Base-by-base conservation (phyloP, 2,329 filamentous ascomycete species). In the Aspergillus pseudoviridinutans region DNA sequence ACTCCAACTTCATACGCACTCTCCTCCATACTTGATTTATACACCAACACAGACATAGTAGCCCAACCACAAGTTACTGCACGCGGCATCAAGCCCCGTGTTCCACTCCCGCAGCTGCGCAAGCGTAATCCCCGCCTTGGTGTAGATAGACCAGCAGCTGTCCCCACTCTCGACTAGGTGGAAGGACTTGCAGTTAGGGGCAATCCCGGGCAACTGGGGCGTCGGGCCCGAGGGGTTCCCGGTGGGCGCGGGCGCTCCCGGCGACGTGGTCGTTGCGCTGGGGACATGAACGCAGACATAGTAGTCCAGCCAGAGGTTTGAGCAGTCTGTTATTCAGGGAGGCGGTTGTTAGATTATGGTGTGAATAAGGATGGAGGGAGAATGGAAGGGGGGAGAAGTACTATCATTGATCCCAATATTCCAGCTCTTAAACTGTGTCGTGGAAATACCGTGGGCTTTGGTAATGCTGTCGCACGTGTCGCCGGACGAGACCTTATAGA, bases 231-330 rank as follows among this genome's bases (percentile, higher is more conserved):
- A n/a, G n/a, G n/a, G n/a, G n/a, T n/a, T n/a, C n/a, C n/a, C n/a
- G n/a, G n/a, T n/a, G n/a, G n/a, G n/a, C n/a, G n/a, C n/a, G n/a
- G n/a, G n/a, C n/a, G n/a, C n/a, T n/a, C n/a, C n/a, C n/a, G n/a
- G n/a, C n/a, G 55, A 29, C 8, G 53, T 60, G 20, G 55, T 61
- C 27, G 51, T 47, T 8, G 54, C 50, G 46, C 58, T 55, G 20
- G 58, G 51, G 27, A 55, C 28, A 49, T 58, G 58, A 41, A 61
- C 54, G 47, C 59, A 58, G 47, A 61, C 42, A 41, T 61, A 53
- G 41, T 57, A 61, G 51, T 53, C 59, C 4, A 61, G 47, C 51
- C 57, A 53, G 53, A 61, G 50, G 56, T 61, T 61, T 14, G 59
- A 32, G 54, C 56, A 61, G 49, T 25, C 56, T 59, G 51, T 58